A percentile compares a stretch with the other conserved stretches of the same genome.
Evolutionary conservation across 768 basidiomycete genomes (phyloP).

Genomic region (Lyophyllum semitale): DNA sequence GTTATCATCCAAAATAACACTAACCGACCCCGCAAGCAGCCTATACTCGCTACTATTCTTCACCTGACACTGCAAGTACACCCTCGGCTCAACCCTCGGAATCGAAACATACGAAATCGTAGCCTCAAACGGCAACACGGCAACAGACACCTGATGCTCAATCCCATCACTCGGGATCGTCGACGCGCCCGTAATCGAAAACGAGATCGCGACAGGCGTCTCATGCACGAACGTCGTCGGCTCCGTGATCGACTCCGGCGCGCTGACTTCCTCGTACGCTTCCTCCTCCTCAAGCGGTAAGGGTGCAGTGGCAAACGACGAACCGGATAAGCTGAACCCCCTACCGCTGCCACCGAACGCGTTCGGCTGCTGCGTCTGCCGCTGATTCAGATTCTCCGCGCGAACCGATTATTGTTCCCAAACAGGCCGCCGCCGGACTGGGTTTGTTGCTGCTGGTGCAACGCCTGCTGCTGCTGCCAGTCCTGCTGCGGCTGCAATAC

Average conservation of each 20-base stretch:
- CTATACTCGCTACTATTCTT: conserved; percentile 61
- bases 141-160: conserved; percentile 59
- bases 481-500: conserved; percentile 16
- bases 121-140: conserved; percentile 47
- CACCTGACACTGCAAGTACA: conserved; percentile 49
- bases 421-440: no score
- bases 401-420: no score
- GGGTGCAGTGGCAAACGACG: no score
- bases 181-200: conserved; percentile 49
- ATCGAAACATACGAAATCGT: conserved; percentile 49
- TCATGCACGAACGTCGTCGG: no score
- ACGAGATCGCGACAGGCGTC: conserved; percentile 48
- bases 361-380: no score
- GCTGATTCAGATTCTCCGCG: no score
- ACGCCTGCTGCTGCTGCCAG: background rate
- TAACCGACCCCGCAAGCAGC: conserved; percentile 57
- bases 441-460: background rate
- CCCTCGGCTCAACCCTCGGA: conserved; percentile 49
- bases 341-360: no score
- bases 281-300: conserved; percentile 8
- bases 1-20: no score
- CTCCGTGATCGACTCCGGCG: conserved; percentile 10
- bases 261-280: conserved; percentile 32
- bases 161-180: conserved; percentile 57
- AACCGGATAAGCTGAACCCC: no score